Evolutionary conservation across 495 filamentous ascomycete genomes (phyloP).

Genomic region (Penicillium cosmopolitanum): DNA sequence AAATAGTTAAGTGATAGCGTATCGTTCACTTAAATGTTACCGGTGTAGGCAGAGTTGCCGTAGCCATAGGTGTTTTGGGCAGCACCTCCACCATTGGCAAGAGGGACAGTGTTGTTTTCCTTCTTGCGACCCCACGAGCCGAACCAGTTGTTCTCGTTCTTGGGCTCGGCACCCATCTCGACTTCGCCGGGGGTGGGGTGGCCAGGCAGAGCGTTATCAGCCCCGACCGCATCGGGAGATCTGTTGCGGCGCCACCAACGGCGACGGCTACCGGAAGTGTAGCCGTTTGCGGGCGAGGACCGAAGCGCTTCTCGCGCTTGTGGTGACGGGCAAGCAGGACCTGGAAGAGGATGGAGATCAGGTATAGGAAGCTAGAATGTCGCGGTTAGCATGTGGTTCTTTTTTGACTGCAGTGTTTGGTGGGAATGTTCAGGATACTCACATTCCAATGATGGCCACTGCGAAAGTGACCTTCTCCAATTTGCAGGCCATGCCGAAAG

Average conservation of each 20-base stretch:
- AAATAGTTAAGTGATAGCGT: neutral
- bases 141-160: constrained; percentile 33
- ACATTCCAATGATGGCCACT: constrained; percentile 78
- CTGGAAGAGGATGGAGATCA: constrained; percentile 66
- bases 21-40: constrained; percentile 32
- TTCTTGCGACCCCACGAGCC: constrained; percentile 33
- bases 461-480: constrained; percentile 75
- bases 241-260: constrained; percentile 54
- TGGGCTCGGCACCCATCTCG: constrained; percentile 30
- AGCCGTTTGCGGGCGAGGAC: constrained; percentile 74
- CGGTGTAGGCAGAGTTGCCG: constrained; percentile 45
- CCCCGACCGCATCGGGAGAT: constrained; percentile 38
- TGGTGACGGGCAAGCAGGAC: constrained; percentile 67
- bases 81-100: constrained; percentile 12
- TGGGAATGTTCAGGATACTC: constrained; percentile 40
- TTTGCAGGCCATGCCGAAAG: constrained; percentile 62
- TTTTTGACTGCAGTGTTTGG: neutral
- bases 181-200: constrained; percentile 45
- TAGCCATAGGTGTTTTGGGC: constrained; percentile 33
- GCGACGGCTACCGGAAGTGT: constrained; percentile 68
- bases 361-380: constrained; percentile 64
- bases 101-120: constrained; percentile 21
- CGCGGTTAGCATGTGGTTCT: constrained; percentile 4
- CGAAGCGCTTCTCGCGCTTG: constrained; percentile 78
- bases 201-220: constrained; percentile 35